Evolutionary conservation across 2,329 filamentous ascomycete genomes (phyloP).

Genomic region (Neoarthrinium moseri): DNA sequence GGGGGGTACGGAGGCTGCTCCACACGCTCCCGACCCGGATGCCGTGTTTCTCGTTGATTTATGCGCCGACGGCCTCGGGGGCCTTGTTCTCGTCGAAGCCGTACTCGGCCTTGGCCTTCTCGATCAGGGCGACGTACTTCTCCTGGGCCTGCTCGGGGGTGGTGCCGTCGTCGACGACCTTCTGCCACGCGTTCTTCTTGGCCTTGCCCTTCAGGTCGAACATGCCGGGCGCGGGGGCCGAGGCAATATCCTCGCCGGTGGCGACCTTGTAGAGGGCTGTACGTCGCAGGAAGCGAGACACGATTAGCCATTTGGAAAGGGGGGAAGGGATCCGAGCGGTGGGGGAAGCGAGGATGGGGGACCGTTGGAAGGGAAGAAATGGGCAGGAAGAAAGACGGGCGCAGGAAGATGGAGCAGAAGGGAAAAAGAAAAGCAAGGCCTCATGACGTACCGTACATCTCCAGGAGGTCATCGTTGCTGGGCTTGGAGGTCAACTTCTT

Average conservation of each 20-base stretch:
- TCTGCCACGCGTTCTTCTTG: conserved; percentile 78
- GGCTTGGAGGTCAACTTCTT: conserved; percentile 68
- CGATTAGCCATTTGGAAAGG: too few relatives aligned
- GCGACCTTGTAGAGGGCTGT: conserved; percentile 59
- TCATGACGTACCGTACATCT: conserved; percentile 54
- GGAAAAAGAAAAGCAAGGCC: not conserved
- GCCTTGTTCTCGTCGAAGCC: conserved; percentile 65
- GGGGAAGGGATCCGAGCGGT: too few relatives aligned
- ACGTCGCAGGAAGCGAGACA: not conserved
- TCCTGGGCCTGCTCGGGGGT: conserved; percentile 68
- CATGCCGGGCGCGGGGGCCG: conserved; percentile 61
- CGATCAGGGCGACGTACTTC: conserved; percentile 72
- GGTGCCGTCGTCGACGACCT: conserved; percentile 62
- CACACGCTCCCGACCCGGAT: too few relatives aligned
- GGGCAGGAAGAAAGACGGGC: not conserved
- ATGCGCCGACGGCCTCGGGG: conserved; percentile 51
- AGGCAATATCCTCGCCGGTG: conserved; percentile 54
- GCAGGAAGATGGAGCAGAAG: not conserved
- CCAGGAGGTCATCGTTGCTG: conserved; percentile 61
- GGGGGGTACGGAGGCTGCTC: too few relatives aligned
- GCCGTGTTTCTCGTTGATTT: not conserved
- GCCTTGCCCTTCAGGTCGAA: conserved; percentile 76
- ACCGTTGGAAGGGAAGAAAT: not conserved
- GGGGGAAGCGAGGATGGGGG: too few relatives aligned
- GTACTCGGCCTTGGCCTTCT: conserved; percentile 68